Evolutionary conservation across 78 protist species (phyloP).

Genomic region (Planoprotostelium fungivorum): DNA sequence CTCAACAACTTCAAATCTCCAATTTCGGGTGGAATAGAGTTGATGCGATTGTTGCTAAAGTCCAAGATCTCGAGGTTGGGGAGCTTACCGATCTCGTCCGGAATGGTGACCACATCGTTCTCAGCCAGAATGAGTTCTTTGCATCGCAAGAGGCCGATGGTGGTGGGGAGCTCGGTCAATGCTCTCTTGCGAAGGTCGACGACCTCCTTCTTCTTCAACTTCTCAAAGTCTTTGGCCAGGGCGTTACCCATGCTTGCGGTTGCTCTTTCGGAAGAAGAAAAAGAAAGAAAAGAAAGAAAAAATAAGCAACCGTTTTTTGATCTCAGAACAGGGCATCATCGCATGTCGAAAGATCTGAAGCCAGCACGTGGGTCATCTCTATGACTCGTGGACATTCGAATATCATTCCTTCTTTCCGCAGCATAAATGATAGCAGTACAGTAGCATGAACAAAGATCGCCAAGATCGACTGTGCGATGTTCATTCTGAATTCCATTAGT

Average conservation of each 20-base stretch:
- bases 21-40: slow-evolving; percentile 53
- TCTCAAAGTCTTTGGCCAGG: slow-evolving; percentile 3
- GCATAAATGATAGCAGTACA: neutral
- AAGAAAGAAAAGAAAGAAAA: too few species aligned
- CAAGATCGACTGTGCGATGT: neutral
- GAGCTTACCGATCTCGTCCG: slow-evolving; percentile 67
- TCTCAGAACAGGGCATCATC: too few species aligned
- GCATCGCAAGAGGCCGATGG: slow-evolving; percentile 54
- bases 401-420: neutral
- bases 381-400: too few species aligned
- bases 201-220: slow-evolving; percentile 49
- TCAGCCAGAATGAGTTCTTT: slow-evolving; percentile 56
- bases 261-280: too few species aligned
- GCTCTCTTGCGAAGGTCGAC: slow-evolving; percentile 59
- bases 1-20: slow-evolving; percentile 33
- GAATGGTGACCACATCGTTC: slow-evolving; percentile 57
- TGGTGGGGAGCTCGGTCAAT: slow-evolving; percentile 61
- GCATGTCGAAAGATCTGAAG: too few species aligned
- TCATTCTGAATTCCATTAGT: too few species aligned
- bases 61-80: slow-evolving; percentile 47
- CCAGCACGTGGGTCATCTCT: too few species aligned
- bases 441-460: neutral
- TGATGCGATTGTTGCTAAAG: slow-evolving; percentile 52
- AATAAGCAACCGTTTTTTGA: too few species aligned
- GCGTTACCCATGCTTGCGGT: neutral